Percentiles rank a stretch among this genome's conserved stretches.
phyloP scores from a whole-genome alignment of 805 yeast species.

The Ogataea pilisensis region DNA sequence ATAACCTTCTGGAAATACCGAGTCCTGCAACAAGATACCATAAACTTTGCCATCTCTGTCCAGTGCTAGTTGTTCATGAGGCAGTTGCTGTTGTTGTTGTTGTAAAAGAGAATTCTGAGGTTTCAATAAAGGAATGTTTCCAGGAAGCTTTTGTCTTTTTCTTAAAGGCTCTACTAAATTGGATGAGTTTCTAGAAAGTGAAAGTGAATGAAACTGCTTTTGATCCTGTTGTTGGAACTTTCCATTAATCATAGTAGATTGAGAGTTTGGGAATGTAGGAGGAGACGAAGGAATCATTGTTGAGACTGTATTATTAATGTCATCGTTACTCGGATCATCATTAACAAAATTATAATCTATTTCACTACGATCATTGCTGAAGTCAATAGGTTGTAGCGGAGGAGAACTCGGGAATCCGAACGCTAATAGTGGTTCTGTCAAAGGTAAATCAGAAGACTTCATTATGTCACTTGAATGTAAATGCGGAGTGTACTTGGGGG shows the following conservation, averaged over 20 bases:
- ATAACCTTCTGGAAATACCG: constrained; percentile 27
- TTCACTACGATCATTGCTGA: constrained; percentile 1
- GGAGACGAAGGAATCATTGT: constrained; percentile 27
- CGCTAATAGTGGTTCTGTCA: constrained; percentile 3
- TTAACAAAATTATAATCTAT: not conserved
- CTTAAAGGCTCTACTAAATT: constrained; percentile 20
- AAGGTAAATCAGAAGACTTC: constrained; percentile 1
- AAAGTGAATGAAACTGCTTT: too few relatives aligned
- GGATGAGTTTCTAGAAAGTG: constrained; percentile 17
- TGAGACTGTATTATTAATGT: too few relatives aligned
- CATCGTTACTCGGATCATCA: not conserved
- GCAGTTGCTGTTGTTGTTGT: not conserved
- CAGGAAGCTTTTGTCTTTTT: constrained; percentile 23
- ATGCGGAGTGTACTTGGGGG: not conserved
- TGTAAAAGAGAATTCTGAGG: constrained; percentile 2
- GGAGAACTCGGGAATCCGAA: constrained; percentile 38
- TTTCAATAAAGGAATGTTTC: not conserved
- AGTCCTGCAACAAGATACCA: constrained; percentile 28
- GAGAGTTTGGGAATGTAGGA: constrained; percentile 18
- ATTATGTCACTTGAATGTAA: not conserved
- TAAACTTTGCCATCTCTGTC: constrained; percentile 41
- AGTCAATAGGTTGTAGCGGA: constrained; percentile 15
- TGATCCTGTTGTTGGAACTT: constrained; percentile 1
- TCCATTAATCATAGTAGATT: constrained; percentile 15
- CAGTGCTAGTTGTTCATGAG: constrained; percentile 39